phyloP scores from a whole-genome alignment of 768 basidiomycete genomes.

The Lactifluus subvellereus region DNA sequence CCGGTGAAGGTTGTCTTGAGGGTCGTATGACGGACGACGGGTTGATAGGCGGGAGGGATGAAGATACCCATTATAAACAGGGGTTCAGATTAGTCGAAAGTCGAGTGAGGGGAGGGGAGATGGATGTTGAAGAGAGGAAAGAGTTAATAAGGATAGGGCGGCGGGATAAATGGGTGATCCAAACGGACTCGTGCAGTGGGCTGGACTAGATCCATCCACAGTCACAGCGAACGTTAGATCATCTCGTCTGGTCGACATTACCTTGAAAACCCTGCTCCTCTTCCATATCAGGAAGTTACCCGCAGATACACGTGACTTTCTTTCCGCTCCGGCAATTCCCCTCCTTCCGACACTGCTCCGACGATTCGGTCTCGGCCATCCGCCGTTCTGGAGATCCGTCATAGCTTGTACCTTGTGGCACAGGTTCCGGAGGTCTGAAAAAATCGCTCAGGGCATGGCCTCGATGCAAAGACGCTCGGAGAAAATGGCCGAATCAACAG shows the following conservation, averaged over 20 bases:
- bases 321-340: background rate
- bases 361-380: background rate
- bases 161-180: background rate
- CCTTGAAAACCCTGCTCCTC: background rate
- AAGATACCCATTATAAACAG: slow-evolving; percentile 15
- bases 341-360: too few relatives aligned
- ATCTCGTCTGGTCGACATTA: background rate
- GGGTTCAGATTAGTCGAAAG: background rate
- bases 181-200: background rate
- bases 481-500: background rate
- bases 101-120: background rate
- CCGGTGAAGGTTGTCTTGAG: slow-evolving; percentile 66
- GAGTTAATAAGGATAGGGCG: background rate
- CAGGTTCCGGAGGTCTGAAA: background rate
- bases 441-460: background rate
- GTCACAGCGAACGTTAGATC: background rate
- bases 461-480: background rate
- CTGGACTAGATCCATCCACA: background rate
- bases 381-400: background rate
- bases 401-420: background rate
- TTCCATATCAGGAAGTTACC: slow-evolving; percentile 8
- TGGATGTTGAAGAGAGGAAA: background rate
- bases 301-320: background rate
- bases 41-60: slow-evolving; percentile 22
- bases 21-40: slow-evolving; percentile 43